A percentile compares a stretch with the other conserved stretches of the same genome.
These are phyloP conservation scores for Malania oleifera DNA, from an alignment of 164 flowering plant species.

Conservation along the genomic window DNA sequence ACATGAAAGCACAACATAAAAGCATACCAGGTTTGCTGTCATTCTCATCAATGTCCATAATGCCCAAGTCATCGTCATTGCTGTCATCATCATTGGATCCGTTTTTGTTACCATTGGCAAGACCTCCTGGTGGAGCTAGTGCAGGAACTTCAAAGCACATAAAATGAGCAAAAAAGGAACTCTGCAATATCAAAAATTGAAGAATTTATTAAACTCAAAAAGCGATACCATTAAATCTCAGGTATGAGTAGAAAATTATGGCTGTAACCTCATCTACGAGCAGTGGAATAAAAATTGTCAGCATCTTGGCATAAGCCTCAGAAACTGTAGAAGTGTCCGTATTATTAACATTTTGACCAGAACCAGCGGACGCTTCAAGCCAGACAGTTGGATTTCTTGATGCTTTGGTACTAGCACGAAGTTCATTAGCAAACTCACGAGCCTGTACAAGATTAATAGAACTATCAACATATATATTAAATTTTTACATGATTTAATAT, in stretches of 20 bases:
- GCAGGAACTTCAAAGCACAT: constrained; percentile 99
- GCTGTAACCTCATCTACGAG: constrained; percentile 90
- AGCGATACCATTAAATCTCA: not conserved
- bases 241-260: not conserved
- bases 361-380: constrained; percentile 87
- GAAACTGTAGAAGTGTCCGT: constrained; percentile 90
- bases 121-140: constrained; percentile 74
- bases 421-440: constrained; percentile 99
- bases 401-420: constrained; percentile 96
- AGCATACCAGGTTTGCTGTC: constrained; percentile 62
- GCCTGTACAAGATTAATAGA: constrained; percentile 49
- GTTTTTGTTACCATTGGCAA: constrained; percentile 45
- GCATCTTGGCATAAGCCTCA: constrained; percentile 95
- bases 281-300: constrained; percentile 88
- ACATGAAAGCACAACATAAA: not conserved
- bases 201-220: constrained; percentile 1
- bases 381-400: constrained; percentile 82
- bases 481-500: not conserved
- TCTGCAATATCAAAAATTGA: constrained; percentile 43
- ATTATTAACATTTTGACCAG: constrained; percentile 57
- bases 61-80: constrained; percentile 86
- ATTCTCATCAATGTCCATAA: constrained; percentile 90
- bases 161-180: constrained; percentile 97
- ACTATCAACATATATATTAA: constrained; percentile 7
- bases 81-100: constrained; percentile 42